Percentiles rank a stretch among this genome's conserved stretches.
Conservation (phyloP, 2,329 filamentous ascomycete species). For the Paraconiothyrium brasiliense region DNA sequence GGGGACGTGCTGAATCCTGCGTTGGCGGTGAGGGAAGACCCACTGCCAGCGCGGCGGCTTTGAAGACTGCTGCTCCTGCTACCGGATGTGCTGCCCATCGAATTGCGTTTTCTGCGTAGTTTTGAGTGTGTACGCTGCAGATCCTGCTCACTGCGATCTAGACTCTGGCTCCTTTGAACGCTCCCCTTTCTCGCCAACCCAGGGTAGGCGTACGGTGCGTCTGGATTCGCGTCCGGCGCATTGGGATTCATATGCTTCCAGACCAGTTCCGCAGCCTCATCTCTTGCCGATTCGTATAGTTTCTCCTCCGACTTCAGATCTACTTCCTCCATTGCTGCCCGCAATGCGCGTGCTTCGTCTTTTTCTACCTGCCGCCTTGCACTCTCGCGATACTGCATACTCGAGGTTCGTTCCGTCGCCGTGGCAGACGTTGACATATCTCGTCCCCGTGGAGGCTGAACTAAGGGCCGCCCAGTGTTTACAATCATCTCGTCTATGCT, state of each 20-base stretch:
- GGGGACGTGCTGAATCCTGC: slow-evolving; percentile 31
- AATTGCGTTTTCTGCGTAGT: slow-evolving; percentile 44
- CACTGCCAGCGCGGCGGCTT: slow-evolving; percentile 47
- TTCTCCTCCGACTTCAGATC: slow-evolving; percentile 70
- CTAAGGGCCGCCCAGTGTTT: slow-evolving; percentile 42
- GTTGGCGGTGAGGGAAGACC: slow-evolving; percentile 32
- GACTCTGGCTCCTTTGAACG: slow-evolving; percentile 66
- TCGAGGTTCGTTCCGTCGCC: slow-evolving; percentile 63
- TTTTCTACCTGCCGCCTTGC: slow-evolving; percentile 83
- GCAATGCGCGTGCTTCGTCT: slow-evolving; percentile 75
- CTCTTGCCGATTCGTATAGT: slow-evolving; percentile 74
- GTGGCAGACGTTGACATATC: slow-evolving; percentile 50
- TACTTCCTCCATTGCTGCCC: slow-evolving; percentile 78
- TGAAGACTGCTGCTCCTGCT: slow-evolving; percentile 51
- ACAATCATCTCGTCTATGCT: slow-evolving; percentile 41
- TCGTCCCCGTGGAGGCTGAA: slow-evolving; percentile 52
- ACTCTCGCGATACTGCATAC: slow-evolving; percentile 73
- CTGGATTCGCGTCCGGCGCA: slow-evolving; percentile 67
- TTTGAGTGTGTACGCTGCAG: slow-evolving; percentile 46
- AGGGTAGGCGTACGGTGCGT: slow-evolving; percentile 64
- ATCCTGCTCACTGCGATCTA: slow-evolving; percentile 42
- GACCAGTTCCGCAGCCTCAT: slow-evolving; percentile 81
- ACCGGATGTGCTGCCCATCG: slow-evolving; percentile 45
- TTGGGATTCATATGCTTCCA: slow-evolving; percentile 78
- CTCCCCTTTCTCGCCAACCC: slow-evolving; percentile 75